Conservation (phyloP, 2,329 filamentous ascomycete genomes). For the Scedosporium apiospermum region DNA sequence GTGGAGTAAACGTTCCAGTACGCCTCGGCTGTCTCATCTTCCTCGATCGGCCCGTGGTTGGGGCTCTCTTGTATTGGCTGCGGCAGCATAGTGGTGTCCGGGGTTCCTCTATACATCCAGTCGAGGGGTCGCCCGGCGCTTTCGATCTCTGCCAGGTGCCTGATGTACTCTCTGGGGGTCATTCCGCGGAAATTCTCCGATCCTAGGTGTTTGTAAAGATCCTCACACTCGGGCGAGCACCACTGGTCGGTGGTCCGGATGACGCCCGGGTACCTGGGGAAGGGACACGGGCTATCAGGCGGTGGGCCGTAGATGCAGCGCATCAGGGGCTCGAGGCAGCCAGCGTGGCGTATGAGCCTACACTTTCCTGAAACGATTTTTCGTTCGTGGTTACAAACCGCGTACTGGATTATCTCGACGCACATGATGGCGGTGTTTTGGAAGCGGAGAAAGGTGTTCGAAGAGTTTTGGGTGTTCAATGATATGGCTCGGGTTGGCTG, state of each 20-base stretch:
- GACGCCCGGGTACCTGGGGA: conserved; percentile 7
- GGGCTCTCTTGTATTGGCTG: too few relatives aligned
- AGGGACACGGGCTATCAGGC: conserved; percentile 4
- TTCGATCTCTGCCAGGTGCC: not conserved
- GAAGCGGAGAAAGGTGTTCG: not conserved
- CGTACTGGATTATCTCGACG: conserved; percentile 3
- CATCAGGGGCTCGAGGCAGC: conserved; percentile 5
- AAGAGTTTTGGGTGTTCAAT: not conserved
- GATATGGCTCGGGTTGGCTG: too few relatives aligned
- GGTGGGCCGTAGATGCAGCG: conserved; percentile 8
- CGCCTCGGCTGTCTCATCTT: too few relatives aligned
- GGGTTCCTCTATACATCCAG: not conserved
- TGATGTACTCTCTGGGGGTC: not conserved
- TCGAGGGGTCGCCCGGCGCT: not conserved
- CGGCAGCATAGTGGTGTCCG: not conserved
- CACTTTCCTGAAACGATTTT: conserved; percentile 6
- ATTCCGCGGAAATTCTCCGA: not conserved
- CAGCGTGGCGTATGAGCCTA: conserved; percentile 2
- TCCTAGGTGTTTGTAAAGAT: not conserved
- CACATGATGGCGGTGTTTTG: conserved; percentile 8
- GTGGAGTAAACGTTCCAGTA: too few relatives aligned
- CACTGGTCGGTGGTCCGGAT: not conserved
- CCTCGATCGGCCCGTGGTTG: too few relatives aligned
- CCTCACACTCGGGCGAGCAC: conserved; percentile 1
- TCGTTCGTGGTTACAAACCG: conserved; percentile 6